Conservation (phyloP, 176 grass and related monocot species). For the Themeda triandra region DNA sequence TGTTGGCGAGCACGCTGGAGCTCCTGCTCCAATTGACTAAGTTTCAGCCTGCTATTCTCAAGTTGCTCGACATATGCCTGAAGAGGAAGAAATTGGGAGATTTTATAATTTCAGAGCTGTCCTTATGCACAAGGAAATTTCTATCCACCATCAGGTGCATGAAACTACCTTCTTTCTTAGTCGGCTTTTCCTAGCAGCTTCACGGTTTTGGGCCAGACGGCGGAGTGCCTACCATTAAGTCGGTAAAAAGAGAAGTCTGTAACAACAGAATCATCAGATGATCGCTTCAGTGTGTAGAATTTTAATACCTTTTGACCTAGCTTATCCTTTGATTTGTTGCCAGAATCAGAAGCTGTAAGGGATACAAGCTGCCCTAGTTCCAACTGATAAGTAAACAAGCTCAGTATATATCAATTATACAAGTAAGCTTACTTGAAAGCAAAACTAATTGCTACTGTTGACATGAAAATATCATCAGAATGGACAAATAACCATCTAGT, state of each 20-base stretch:
- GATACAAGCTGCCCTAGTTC: slow-evolving; percentile 43
- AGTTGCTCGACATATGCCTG: slow-evolving; percentile 67
- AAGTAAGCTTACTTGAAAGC: neutral
- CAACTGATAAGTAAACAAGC: slow-evolving; percentile 29
- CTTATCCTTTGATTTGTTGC: slow-evolving; percentile 52
- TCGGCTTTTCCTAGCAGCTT: slow-evolving; percentile 94
- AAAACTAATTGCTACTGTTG: neutral
- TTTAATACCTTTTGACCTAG: slow-evolving; percentile 50
- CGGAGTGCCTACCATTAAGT: slow-evolving; percentile 52
- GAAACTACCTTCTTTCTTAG: slow-evolving; percentile 74
- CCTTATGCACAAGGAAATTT: neutral
- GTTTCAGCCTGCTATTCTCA: slow-evolving; percentile 58
- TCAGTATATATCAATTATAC: neutral
- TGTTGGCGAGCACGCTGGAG: slow-evolving; percentile 58
- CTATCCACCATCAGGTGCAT: neutral
- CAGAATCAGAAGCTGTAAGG: slow-evolving; percentile 34
- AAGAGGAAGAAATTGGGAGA: neutral
- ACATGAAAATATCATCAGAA: neutral
- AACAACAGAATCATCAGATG: neutral
- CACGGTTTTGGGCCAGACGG: slow-evolving; percentile 92
- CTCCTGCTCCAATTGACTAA: slow-evolving; percentile 59
- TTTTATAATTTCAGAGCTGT: neutral
- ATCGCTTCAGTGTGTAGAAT: neutral
- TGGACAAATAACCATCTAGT: neutral
- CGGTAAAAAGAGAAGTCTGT: slow-evolving; percentile 13